Base-by-base conservation (phyloP, 2,329 filamentous ascomycete species). In the Nemania abortiva region DNA sequence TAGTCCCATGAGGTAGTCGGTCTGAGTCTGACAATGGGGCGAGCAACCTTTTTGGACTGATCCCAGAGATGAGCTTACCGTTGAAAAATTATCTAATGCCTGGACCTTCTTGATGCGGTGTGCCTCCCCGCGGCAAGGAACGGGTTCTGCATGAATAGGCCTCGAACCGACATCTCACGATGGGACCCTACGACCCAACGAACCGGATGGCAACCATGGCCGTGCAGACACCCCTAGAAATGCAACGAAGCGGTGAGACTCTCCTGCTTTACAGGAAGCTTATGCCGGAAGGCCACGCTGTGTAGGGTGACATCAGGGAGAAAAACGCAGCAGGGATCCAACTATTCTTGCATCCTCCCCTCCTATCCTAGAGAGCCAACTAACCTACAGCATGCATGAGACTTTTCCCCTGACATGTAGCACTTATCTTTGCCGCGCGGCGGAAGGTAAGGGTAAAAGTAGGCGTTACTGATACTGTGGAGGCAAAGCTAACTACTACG, bases 381-480 rank as follows among this genome's bases (percentile, higher is more conserved):
- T 42, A 42, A 24, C 15, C 24, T 18, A 53, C 50, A 53, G 24
- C 22, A 31, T 53, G 50, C 50, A 31, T 53, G 50, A 53, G 50
- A 53, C 24, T 31, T 31, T 27, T 20, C 59, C 49, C 47, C 18
- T n/a, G 22, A 42, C 34, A 22, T 18, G 29, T 45, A 11, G 49
- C 52, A 62, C 34, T 42, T 29, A 22, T 50, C 42, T 62, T 62
- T 42, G 59, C 59, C 59, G 53, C 59, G 31, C 22, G 49, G 42
- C 10, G 15, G 6, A 11, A 7, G 7, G 47, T 42, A 15, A 42
- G 47, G 47, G 47, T 27, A 10, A 24, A 13, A 11, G 15, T 42
- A 50, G 13, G 47, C 20, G 20, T 22, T 20, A 50, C 6, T 5
- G 6, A 24, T 6, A 22, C 3, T 9, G 13, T 2, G 10, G 24